Base-by-base conservation (phyloP, 441 rosid species). In the Pelargonium fulgidum region DNA sequence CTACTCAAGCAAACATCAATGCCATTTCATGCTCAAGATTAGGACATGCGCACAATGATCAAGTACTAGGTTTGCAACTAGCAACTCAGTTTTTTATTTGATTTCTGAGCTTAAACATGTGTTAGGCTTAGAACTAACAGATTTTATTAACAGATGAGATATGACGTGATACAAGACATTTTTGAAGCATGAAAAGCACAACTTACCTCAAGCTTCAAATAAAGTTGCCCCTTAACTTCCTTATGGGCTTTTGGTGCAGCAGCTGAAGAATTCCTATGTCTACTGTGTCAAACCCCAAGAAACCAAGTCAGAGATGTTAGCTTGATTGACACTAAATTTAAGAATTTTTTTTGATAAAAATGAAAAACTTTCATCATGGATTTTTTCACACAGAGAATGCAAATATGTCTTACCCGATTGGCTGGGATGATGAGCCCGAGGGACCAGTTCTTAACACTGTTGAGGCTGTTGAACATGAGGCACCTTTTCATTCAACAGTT, bases 151-250 rank as follows among this genome's bases (percentile, higher is more conserved):
- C 33, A 64, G 41, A 24, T 42, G 58, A 0, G 41, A 36, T 36
- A 36, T 36, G 8, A 36, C 6, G 8, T 36, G 8, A 36, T 36
- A 19, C 7, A 59, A 59, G 22, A 5, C 9, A 59, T 54, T 75
- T 50, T n/a, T 39, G 17, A 4, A 48, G 1, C 2, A 0, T 41
- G 16, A 20, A 29, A 22, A 68, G 47, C 42, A 36, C 11, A 68
- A 19, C 62, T 72, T 64, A 68, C 84, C 73, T 72, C 48, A 16
- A 64, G 17, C 64, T 67, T 65, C 71, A 13, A 47, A 52, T 56
- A 58, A 11, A 64, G 66, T 7, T 59, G 13, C 24, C 70, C 72
- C 9, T 7, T 67, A 42, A 3, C 22, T 39, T 66, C 54, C 62
- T 68, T 42, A 8, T n/a, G 14, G 4, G 12, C 29, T 33, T 72